These are phyloP conservation scores for Boletus semigastroideus DNA, from an alignment of 1,284 basidiomycete species.

Conservation along the genomic window DNA sequence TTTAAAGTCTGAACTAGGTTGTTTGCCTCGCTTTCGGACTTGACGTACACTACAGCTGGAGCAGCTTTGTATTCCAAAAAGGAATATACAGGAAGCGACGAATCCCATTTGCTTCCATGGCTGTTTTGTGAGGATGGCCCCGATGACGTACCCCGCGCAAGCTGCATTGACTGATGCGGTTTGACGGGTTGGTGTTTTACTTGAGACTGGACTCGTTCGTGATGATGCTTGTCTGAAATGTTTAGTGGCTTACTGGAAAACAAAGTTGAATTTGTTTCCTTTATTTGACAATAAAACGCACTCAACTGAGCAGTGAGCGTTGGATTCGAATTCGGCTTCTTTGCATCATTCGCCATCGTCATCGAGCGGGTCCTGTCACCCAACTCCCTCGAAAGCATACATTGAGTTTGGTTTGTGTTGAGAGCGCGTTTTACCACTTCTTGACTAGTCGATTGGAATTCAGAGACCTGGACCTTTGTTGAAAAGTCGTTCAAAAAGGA, in stretches of 20 bases:
- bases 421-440: not conserved
- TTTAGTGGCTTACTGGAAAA: constrained; percentile 1
- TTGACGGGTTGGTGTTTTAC: not conserved
- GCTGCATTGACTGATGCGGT: not conserved
- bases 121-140: constrained; percentile 7
- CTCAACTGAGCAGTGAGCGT: constrained; percentile 13
- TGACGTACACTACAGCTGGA: constrained; percentile 42
- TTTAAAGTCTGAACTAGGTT: constrained; percentile 40
- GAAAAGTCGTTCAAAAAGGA: constrained; percentile 16
- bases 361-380: not conserved
- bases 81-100: constrained; percentile 37
- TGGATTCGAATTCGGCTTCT: not conserved
- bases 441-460: not conserved
- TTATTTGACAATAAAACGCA: not conserved
- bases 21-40: constrained; percentile 43
- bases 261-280: not conserved
- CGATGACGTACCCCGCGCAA: not conserved
- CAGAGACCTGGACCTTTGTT: constrained; percentile 5
- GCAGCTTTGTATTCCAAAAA: constrained; percentile 37
- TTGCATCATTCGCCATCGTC: not conserved
- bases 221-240: not conserved
- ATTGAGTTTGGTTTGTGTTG: not conserved
- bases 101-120: not conserved
- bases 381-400: not conserved
- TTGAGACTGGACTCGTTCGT: not conserved